Evolutionary conservation across 305 asterid genomes (phyloP).

Genomic region (Fraxinus albicans): DNA sequence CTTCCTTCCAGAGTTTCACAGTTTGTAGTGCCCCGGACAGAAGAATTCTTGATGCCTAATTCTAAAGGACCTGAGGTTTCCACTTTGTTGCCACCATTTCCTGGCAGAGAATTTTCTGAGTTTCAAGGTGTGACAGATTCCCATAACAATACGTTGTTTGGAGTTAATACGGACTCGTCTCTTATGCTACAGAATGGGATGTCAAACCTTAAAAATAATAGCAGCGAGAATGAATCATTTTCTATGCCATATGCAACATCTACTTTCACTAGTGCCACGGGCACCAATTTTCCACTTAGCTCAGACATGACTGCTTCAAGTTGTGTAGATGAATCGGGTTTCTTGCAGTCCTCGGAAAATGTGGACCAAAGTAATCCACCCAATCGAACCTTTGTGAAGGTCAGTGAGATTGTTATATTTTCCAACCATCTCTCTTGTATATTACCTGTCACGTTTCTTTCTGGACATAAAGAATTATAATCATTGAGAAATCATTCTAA

Average conservation of each 20-base stretch:
- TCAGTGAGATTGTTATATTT: conserved; percentile 25
- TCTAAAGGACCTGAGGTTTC: conserved; percentile 67
- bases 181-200: conserved; percentile 46
- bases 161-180: conserved; percentile 51
- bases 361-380: conserved; percentile 64
- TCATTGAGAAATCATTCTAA: neutral
- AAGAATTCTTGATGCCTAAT: conserved; percentile 47
- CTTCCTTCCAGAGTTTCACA: conserved; percentile 53
- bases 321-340: conserved; percentile 84
- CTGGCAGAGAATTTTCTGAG: conserved; percentile 63
- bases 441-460: neutral
- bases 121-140: conserved; percentile 52
- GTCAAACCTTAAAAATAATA: conserved; percentile 44
- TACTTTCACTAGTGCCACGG: conserved; percentile 46
- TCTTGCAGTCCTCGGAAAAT: conserved; percentile 79
- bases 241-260: conserved; percentile 60
- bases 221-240: conserved; percentile 48
- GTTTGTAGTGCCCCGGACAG: conserved; percentile 56
- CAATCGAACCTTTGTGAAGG: conserved; percentile 86
- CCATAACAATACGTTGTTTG: conserved; percentile 58
- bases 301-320: conserved; percentile 77
- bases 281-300: conserved; percentile 57
- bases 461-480: neutral
- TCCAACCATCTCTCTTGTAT: neutral
- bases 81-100: conserved; percentile 62